Evolutionary conservation across 2,329 filamentous ascomycete species (phyloP), one percentile per base, ranked within the genome.

Genomic region (Dactylellina drechsleri): DNA sequence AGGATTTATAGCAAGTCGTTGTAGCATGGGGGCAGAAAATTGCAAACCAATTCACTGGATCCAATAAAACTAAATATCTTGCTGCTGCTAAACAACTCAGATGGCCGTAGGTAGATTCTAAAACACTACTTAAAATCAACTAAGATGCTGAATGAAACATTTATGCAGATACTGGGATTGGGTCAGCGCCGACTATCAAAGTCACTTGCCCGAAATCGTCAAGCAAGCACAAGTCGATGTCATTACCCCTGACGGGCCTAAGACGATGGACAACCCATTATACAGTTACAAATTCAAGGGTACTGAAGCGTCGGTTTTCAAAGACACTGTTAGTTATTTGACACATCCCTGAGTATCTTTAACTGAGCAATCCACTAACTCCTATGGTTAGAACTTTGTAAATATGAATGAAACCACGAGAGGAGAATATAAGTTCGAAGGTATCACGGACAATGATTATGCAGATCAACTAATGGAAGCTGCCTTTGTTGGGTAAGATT

Each of bases 131-230:
- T 13, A 15, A 43, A 26, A n/a, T 16, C 2, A 26, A 15, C 18
- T 15, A 36, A 1, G 15, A 4, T 41, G 7, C 16, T 13, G 26
- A 6, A 18, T 49, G 43, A 62, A 13, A 2, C 23, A 10, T 20
- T 13, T 41, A 4, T 23, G 13, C 52, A 79, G 78, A 47, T 79
- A 78, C 60, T 79, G 78, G 78, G 78, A 79, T 66, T 79, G 78
- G 78, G 20, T 77, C 31, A 45, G 54, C 5, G 58, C 70, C 7
- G 18, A 66, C 4, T 67, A 54, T 5, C 56, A 52, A 47, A 78
- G 77, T 16, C 68, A 68, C 6, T 53, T 77, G 16, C 78, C 78
- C 1, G 26, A 53, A 16, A 53, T 64, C 6, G 40, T 77, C 12
- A 76, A 62, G 31, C 36, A 58, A 41, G 23, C 65, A 4, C 72